A percentile compares a stretch with the other conserved stretches of the same genome.
Conservation (phyloP, 495 filamentous ascomycete genomes). For the Aspergillus mulundensis region DNA sequence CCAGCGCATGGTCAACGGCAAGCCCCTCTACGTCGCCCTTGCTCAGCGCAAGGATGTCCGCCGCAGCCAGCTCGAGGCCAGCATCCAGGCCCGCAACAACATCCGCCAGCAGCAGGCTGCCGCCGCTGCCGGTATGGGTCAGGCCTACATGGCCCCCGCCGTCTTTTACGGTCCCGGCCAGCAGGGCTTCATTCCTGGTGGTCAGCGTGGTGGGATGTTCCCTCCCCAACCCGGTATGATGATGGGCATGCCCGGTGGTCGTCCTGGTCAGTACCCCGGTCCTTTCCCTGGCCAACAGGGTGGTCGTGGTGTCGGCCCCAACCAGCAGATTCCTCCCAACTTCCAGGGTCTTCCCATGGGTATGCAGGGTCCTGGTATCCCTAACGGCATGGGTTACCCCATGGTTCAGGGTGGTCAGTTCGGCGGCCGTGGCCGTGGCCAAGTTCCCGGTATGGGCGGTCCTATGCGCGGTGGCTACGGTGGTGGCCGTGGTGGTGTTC, state of each 20-base stretch:
- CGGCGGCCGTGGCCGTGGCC: constrained; percentile 72
- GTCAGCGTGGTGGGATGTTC: constrained; percentile 80
- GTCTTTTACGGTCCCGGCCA: constrained; percentile 88
- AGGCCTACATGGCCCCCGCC: constrained; percentile 77
- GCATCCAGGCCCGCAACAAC: constrained; percentile 98
- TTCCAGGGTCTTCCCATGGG: constrained; percentile 78
- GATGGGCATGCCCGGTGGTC: constrained; percentile 75
- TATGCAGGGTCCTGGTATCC: constrained; percentile 59
- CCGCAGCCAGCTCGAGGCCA: constrained; percentile 97
- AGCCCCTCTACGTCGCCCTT: constrained; percentile 96
- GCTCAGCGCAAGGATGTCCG: constrained; percentile 99
- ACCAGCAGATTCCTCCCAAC: constrained; percentile 75
- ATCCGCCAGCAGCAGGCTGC: constrained; percentile 97
- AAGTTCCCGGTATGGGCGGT: constrained; percentile 64
- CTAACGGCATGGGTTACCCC: constrained; percentile 53
- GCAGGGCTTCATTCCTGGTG: constrained; percentile 73
- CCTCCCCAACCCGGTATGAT: constrained; percentile 74
- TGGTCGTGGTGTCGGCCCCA: constrained; percentile 71
- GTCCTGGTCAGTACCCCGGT: constrained; percentile 77
- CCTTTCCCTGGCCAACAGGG: constrained; percentile 76
- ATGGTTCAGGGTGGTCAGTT: constrained; percentile 55
- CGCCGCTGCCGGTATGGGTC: constrained; percentile 85
- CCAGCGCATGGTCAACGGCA: constrained; percentile 95
- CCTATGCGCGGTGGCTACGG: constrained; percentile 63
- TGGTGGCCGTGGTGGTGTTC: constrained; percentile 46